These are phyloP conservation scores for Colletotrichum trifolii DNA, from an alignment of 2,329 filamentous ascomycete genomes.

Conservation along the genomic window DNA sequence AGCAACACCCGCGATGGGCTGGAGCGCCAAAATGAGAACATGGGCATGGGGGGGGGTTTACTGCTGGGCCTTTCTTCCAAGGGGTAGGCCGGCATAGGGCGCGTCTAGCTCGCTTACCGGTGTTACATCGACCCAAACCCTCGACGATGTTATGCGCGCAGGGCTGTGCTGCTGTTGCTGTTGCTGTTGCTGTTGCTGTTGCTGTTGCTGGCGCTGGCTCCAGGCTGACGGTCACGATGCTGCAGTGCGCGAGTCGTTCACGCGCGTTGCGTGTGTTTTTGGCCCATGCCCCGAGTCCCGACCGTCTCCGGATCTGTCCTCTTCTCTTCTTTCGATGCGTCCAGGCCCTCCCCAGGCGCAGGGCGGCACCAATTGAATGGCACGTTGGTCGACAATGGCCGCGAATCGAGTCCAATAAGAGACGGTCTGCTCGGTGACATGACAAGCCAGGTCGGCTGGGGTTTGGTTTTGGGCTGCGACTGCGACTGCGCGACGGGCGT, in stretches of 20 bases:
- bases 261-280: no score
- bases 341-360: no score
- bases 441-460: not conserved
- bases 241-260: slow-evolving; percentile 7
- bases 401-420: not conserved
- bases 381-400: not conserved
- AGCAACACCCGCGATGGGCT: no score
- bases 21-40: no score
- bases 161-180: slow-evolving; percentile 1
- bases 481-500: no score
- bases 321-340: not conserved
- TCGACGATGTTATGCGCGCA: slow-evolving; percentile 20
- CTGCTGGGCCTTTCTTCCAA: no score
- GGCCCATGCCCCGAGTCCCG: no score
- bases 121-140: slow-evolving; percentile 6
- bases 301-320: not conserved
- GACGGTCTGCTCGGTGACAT: no score
- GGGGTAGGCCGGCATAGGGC: not conserved
- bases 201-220: no score
- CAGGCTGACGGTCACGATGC: no score
- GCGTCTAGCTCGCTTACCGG: slow-evolving; percentile 33
- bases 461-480: no score
- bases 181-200: not conserved
- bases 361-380: not conserved
- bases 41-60: no score